phyloP scores from a whole-genome alignment of 1,139 yeast species.

The Hanseniaspora sp. region DNA sequence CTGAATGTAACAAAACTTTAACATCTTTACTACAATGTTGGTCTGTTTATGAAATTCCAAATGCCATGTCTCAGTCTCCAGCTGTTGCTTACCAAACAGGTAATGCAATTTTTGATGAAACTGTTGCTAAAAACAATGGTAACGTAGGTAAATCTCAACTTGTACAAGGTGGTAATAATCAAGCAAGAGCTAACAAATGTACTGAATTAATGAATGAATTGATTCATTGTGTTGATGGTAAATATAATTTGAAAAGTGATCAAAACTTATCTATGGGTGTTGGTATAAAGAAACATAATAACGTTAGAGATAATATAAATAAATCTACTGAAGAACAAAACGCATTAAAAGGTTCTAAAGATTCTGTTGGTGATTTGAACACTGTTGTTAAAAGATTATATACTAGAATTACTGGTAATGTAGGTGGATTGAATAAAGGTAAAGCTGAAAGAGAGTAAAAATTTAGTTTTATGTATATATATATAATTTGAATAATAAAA shows the following conservation, averaged over 20 bases:
- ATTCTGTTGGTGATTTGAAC: slow-evolving; percentile 2
- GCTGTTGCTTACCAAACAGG: slow-evolving; percentile 13
- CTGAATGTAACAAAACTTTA: slow-evolving; percentile 73
- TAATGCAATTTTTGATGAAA: slow-evolving; percentile 8
- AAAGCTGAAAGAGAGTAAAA: not conserved
- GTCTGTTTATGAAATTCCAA: slow-evolving; percentile 66
- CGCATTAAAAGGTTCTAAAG: not conserved
- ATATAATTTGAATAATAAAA: not conserved
- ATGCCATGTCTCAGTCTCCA: slow-evolving; percentile 10
- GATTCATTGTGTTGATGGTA: slow-evolving; percentile 34
- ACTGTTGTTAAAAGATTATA: slow-evolving; percentile 60
- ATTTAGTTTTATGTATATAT: not conserved
- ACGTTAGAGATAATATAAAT: slow-evolving; percentile 1
- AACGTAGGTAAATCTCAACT: slow-evolving; percentile 5
- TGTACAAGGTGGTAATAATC: slow-evolving; percentile 13
- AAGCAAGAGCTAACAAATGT: slow-evolving; percentile 50
- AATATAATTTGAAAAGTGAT: slow-evolving; percentile 32
- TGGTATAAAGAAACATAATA: slow-evolving; percentile 8
- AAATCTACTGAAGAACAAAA: not conserved
- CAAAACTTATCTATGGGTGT: slow-evolving; percentile 13
- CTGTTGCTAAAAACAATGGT: slow-evolving; percentile 8
- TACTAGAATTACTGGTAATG: slow-evolving; percentile 65
- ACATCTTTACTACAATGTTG: slow-evolving; percentile 82
- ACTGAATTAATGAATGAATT: slow-evolving; percentile 47
- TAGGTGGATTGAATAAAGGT: slow-evolving; percentile 39